These are phyloP conservation scores for Pseudozyma sp. DNA, from an alignment of 1,284 basidiomycete species.

Conservation along the genomic window DNA sequence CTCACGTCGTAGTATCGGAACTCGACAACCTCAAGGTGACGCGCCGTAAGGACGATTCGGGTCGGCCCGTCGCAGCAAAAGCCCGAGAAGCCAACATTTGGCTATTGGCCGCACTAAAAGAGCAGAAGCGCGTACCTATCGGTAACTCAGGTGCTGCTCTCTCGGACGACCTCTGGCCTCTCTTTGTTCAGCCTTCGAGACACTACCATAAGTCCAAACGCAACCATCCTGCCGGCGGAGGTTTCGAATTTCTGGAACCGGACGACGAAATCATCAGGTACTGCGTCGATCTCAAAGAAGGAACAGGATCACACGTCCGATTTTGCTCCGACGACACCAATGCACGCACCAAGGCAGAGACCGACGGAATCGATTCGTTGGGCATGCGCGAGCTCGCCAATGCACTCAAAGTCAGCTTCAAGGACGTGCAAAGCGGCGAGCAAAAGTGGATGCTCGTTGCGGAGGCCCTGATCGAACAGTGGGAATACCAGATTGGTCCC, in stretches of 20 bases:
- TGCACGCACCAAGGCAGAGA: constrained; percentile 49
- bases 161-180: constrained; percentile 28
- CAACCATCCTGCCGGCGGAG: neutral
- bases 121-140: constrained; percentile 46
- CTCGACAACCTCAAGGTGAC: constrained; percentile 48
- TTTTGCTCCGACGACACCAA: constrained; percentile 53
- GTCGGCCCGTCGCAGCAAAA: constrained; percentile 28
- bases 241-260: constrained; percentile 9
- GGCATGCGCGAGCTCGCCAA: constrained; percentile 39
- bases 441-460: constrained; percentile 26
- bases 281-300: constrained; percentile 33
- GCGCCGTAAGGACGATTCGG: constrained; percentile 25
- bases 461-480: constrained; percentile 45
- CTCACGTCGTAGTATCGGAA: constrained; percentile 40
- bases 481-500: constrained; percentile 37
- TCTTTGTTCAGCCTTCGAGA: constrained; percentile 29
- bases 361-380: constrained; percentile 35
- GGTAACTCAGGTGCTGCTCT: constrained; percentile 19
- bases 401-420: constrained; percentile 16
- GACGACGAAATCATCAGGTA: constrained; percentile 47
- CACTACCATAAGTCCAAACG: constrained; percentile 22
- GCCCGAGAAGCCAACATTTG: constrained; percentile 48
- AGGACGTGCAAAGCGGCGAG: constrained; percentile 24
- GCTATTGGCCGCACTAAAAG: constrained; percentile 45
- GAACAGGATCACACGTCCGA: constrained; percentile 19